Evolutionary conservation across 2,329 filamentous ascomycete species (phyloP).

Genomic region (Pseudogymnoascus sp.): DNA sequence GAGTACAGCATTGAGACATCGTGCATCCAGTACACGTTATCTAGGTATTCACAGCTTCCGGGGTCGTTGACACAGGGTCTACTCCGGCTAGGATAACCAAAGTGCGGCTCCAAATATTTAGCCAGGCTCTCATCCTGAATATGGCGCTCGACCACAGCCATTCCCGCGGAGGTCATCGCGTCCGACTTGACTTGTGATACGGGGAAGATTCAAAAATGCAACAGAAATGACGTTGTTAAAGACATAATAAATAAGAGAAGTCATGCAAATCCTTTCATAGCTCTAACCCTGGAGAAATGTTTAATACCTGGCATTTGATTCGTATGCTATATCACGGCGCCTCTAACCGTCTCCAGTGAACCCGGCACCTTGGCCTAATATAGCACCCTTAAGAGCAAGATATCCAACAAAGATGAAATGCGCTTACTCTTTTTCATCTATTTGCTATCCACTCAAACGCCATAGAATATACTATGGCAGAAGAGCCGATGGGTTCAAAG

Average conservation of each 20-base stretch:
- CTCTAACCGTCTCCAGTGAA: background rate
- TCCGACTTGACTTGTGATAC: background rate
- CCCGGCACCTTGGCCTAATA: background rate
- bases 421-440: conserved; percentile 8
- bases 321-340: background rate
- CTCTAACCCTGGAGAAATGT: background rate
- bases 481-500: conserved; percentile 12
- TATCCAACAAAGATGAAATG: conserved; percentile 11
- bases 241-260: background rate
- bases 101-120: conserved; percentile 38
- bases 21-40: conserved; percentile 47
- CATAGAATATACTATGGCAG: conserved; percentile 15
- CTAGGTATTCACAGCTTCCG: conserved; percentile 52
- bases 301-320: background rate
- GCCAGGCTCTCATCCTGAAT: conserved; percentile 41
- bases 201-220: background rate
- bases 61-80: conserved; percentile 51
- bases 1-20: conserved; percentile 48
- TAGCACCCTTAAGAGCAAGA: conserved; percentile 15
- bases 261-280: background rate
- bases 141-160: conserved; percentile 26
- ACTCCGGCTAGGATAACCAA: conserved; percentile 48
- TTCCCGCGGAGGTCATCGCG: background rate
- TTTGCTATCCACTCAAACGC: conserved; percentile 13
- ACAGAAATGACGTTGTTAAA: background rate